A percentile compares a stretch with the other conserved stretches of the same genome.
Evolutionary conservation across 2,329 filamentous ascomycete species (phyloP).

Genomic region (Paracoccidioides lutzii): DNA sequence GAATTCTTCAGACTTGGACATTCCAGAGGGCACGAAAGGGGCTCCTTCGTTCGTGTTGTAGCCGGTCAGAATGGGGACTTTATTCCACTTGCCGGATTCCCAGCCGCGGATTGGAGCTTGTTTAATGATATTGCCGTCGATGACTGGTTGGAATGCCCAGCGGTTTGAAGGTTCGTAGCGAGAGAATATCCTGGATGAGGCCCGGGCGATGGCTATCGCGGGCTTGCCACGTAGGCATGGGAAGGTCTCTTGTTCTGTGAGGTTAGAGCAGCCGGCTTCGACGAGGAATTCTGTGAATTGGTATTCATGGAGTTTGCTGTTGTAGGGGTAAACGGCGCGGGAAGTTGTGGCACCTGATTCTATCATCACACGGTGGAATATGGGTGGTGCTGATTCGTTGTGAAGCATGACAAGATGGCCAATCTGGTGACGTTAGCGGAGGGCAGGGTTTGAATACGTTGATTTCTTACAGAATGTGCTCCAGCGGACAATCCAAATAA

Average conservation of each 20-base stretch:
- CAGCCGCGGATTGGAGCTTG: conserved; percentile 48
- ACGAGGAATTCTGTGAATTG: conserved; percentile 34
- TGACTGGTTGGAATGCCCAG: conserved; percentile 56
- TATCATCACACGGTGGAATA: conserved; percentile 37
- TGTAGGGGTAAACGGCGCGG: conserved; percentile 33
- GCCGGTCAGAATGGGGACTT: conserved; percentile 53
- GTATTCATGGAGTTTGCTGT: conserved; percentile 29
- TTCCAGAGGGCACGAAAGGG: conserved; percentile 44
- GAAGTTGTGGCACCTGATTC: conserved; percentile 37
- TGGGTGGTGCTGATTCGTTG: conserved; percentile 18
- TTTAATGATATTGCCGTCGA: conserved; percentile 49
- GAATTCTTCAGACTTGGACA: conserved; percentile 41
- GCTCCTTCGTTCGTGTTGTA: conserved; percentile 60
- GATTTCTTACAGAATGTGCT: conserved; percentile 40
- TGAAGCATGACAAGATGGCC: conserved; percentile 53
- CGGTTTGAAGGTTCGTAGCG: conserved; percentile 35
- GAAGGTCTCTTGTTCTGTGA: conserved; percentile 23
- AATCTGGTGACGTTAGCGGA: conserved; percentile 33
- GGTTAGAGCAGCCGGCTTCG: conserved; percentile 22
- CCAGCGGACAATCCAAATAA: conserved; percentile 30
- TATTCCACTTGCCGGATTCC: conserved; percentile 40
- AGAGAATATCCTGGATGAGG: conserved; percentile 33
- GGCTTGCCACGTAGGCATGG: conserved; percentile 31
- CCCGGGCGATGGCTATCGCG: conserved; percentile 23
- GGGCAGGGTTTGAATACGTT: neutral